Evolutionary conservation across 2,329 filamentous ascomycete species (phyloP), one percentile per base, ranked within the genome.

Genomic region (Curvularia eragrostidis): DNA sequence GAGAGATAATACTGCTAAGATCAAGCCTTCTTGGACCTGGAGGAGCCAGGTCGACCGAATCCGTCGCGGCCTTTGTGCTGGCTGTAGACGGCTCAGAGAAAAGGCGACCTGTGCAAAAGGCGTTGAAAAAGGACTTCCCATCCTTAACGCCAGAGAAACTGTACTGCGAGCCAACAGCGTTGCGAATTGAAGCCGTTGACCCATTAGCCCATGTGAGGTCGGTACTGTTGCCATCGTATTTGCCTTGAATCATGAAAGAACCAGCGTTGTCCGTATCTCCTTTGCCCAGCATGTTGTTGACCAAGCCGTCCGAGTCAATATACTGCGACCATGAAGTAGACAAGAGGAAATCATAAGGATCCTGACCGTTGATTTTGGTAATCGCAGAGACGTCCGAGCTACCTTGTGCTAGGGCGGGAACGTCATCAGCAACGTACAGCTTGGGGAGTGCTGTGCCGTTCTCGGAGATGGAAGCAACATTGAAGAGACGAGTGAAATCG

Each of bases 51-150:
- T 48, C 18, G 13, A 18, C n/a, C 12, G 48, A 41, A 5, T 9
- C 30, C 7, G 58, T 19, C 32, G 9, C n/a, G 21, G 10, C 38
- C 26, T 63, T 66, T 7, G 58, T 52, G 10, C 38, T 54, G 5
- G 56, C 56, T 24, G 54, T 44, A 9, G 24, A 10, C 21, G 51
- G 5, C 4, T 39, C 21, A 3, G 46, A 36, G 2, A 59, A 55
- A 24, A 47, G 56, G 18, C 26, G 9, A 8, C 69, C 71, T 2
- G 47, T 65, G 54, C 68, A 72, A 53, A 78, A 79, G 15, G 59
- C 63, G 6, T 72, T 21, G 56, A 77, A 80, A 56, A 81, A 78
- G 2, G 70, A 68, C 5, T 69, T 41, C 6, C 78, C 79, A 52
- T 75, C 71, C 2, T 59, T 64, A 10, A 77, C 59, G 19, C 66